A percentile compares a stretch with the other conserved stretches of the same genome.
These are phyloP conservation scores for Phoma sp. DNA, from an alignment of 2,329 filamentous ascomycete species.

Conservation along the genomic window DNA sequence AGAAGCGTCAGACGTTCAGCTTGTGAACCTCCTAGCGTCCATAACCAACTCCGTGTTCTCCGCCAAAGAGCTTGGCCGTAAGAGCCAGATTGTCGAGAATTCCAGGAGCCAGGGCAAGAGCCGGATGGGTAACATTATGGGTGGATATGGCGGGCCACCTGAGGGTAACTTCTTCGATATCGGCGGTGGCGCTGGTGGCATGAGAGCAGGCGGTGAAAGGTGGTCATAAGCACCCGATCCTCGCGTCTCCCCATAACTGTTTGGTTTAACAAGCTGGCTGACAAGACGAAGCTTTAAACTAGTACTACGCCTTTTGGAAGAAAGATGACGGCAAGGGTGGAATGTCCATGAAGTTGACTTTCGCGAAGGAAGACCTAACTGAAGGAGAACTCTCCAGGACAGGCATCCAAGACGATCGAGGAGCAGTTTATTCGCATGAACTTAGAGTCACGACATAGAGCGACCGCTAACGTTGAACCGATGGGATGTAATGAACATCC, in stretches of 20 bases:
- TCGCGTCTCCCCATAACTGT: too few relatives aligned
- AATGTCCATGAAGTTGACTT: not conserved
- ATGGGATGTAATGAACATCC: too few relatives aligned
- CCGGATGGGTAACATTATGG: conserved; percentile 29
- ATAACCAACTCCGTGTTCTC: conserved; percentile 76
- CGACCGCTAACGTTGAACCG: not conserved
- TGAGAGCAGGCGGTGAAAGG: conserved; percentile 24
- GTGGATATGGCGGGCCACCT: conserved; percentile 21
- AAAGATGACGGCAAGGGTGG: not conserved
- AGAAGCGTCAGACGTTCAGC: conserved; percentile 83
- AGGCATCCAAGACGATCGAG: not conserved
- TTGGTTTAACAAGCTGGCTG: not conserved
- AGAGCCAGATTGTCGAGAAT: conserved; percentile 62
- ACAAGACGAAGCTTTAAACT: not conserved
- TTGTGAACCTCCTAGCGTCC: conserved; percentile 77
- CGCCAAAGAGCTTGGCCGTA: conserved; percentile 77
- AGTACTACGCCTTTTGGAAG: too few relatives aligned
- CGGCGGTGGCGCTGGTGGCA: conserved; percentile 24
- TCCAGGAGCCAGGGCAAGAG: conserved; percentile 47
- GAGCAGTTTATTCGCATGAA: not conserved
- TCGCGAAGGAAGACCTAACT: not conserved
- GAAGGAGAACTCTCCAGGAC: not conserved
- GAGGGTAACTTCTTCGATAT: conserved; percentile 34
- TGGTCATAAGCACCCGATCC: conserved; percentile 23
- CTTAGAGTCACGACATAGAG: not conserved